Conservation (phyloP, 116 monocot genomes). For the Papilionanthe hybrid region DNA sequence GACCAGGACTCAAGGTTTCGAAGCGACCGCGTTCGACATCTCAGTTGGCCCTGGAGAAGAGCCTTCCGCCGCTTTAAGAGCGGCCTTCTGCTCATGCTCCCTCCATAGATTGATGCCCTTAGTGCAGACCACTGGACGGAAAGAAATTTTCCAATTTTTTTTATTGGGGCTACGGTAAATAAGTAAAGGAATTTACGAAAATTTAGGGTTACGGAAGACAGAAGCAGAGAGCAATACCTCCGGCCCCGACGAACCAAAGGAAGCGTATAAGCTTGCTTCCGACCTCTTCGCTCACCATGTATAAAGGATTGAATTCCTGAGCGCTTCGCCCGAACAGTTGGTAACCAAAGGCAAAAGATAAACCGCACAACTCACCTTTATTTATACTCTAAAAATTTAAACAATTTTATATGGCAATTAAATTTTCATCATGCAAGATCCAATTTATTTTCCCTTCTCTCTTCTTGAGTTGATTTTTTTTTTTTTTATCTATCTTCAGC, state of each 20-base stretch:
- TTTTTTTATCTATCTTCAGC: no score
- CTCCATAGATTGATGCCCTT: constrained; percentile 74
- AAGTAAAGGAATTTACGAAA: not conserved
- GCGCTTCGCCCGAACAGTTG: not conserved
- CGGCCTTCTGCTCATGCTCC: constrained; percentile 65
- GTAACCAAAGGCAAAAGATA: no score
- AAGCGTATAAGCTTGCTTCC: constrained; percentile 69
- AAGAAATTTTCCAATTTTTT: no score
- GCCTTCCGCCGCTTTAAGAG: constrained; percentile 35
- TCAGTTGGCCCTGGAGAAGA: constrained; percentile 11
- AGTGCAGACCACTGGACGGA: constrained; percentile 65
- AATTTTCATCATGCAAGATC: no score
- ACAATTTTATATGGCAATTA: no score
- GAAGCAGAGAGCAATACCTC: constrained; percentile 33
- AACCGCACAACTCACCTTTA: no score
- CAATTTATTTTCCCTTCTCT: no score
- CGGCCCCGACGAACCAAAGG: constrained; percentile 83
- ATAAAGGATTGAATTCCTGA: not conserved
- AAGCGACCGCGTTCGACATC: constrained; percentile 13
- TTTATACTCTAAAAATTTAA: no score
- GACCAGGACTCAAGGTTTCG: constrained; percentile 23
- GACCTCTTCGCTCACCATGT: constrained; percentile 61
- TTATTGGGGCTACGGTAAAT: not conserved
- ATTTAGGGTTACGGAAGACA: not conserved
- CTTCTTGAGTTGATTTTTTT: no score